Percentiles rank a stretch among this genome's conserved stretches.
These are phyloP conservation scores for Fraxinus ornus DNA, from an alignment of 305 asterid species.

Conservation along the genomic window DNA sequence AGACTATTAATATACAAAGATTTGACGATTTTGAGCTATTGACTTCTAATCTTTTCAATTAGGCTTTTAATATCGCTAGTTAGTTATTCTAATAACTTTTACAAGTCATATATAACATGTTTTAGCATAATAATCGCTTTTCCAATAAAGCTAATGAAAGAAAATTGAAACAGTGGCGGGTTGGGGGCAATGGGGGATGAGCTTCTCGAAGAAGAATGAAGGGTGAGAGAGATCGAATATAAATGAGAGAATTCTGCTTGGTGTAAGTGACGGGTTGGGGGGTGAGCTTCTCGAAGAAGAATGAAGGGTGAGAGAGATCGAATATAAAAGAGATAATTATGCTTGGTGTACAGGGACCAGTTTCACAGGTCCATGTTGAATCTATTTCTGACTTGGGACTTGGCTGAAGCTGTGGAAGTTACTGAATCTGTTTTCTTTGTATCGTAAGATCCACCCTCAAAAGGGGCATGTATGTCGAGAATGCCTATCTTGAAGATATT, in stretches of 20 bases:
- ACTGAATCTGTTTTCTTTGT: not conserved
- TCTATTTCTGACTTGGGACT: not conserved
- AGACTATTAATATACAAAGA: not conserved
- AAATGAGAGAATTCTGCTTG: not conserved
- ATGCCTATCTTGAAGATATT: not conserved
- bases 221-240: not conserved
- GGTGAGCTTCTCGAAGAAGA: not conserved
- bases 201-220: not conserved
- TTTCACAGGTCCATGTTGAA: too few species aligned
- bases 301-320: not conserved
- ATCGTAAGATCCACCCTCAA: not conserved
- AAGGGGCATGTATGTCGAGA: not conserved
- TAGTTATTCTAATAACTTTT: not conserved
- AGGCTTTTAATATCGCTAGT: not conserved
- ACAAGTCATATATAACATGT: not conserved
- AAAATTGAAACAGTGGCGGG: not conserved
- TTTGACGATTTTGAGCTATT: not conserved
- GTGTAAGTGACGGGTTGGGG: not conserved
- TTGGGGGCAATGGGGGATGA: not conserved
- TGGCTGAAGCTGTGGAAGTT: not conserved
- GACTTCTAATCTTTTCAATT: not conserved
- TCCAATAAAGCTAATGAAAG: not conserved
- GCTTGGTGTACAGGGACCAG: too few species aligned
- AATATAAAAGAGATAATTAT: not conserved
- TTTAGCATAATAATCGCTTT: not conserved